Base-by-base conservation (phyloP, 345 rosid species). In the Cardamine resedifolia region DNA sequence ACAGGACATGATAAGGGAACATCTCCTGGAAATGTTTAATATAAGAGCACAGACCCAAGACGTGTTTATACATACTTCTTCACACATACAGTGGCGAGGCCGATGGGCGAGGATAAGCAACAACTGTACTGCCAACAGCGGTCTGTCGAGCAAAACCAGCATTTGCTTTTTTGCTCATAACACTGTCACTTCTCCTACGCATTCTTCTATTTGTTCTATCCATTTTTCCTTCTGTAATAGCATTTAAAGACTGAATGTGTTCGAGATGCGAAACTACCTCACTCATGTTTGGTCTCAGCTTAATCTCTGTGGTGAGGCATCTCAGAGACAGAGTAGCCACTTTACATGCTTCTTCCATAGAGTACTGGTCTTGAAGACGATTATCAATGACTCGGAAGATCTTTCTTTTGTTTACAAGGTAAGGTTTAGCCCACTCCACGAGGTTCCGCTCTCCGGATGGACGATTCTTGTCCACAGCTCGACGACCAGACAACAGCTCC, bases 401-500 rank as follows among this genome's bases (percentile, higher is more conserved):
- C 80, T 89, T 87, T 81, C 97, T 75, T 81, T 84, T 91, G 83
- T 95, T 96, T 15, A 86, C 81, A 43, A 95, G 79, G 79, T 89
- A 86, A 7, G 96, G 91, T 45, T 90, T 84, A 19, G 98, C 97
- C 98, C 98, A 91, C 26, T 87, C 76, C 50, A 94, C 97, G 3
- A 94, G 93, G 78, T 91, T 94, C 53, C 90, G 85, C 71, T 91
- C 97, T 48, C 93, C 95, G 0, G 86, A 88, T 2, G 97, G 97
- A 3, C 96, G 88, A 61, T 88, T 94, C 82, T 89, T 94, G 80
- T 91, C 98, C 88, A 94, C 84, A n/a, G 98, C 90, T 84, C 97
- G 86, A 76, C 97, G 81, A 64, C 97, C 98, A 28, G 93, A 91
- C 72, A 94, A 71, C 77, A 94, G 85, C 88, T 94, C 97, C 3